These are phyloP conservation scores for Salix suchowensis DNA, from an alignment of 345 rosid species.

Conservation along the genomic window DNA sequence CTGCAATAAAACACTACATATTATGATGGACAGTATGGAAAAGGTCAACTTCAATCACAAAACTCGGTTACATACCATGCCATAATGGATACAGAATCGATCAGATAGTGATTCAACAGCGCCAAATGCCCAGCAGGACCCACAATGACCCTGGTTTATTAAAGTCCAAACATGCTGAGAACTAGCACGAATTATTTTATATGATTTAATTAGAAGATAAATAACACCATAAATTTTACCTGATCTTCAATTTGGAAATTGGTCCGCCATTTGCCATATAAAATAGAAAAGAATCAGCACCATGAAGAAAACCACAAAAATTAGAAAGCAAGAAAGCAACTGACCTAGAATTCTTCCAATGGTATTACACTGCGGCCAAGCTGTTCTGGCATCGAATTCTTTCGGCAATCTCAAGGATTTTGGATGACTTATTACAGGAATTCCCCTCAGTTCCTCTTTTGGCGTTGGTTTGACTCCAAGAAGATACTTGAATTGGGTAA, in stretches of 20 bases:
- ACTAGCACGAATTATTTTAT: not conserved
- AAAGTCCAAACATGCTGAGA: conserved; percentile 19
- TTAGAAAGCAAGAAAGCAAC: conserved; percentile 6
- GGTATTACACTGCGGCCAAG: conserved; percentile 77
- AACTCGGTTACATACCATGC: not conserved
- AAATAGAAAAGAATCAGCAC: conserved; percentile 34
- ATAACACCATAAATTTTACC: conserved; percentile 40
- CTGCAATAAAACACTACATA: conserved; percentile 35
- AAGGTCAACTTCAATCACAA: no score
- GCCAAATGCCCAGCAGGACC: conserved; percentile 99
- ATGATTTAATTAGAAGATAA: conserved; percentile 2
- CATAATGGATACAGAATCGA: not conserved
- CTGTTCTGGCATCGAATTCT: conserved; percentile 74
- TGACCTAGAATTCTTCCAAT: conserved; percentile 82
- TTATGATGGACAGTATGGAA: not conserved
- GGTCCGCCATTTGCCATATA: conserved; percentile 30
- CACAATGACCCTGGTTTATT: conserved; percentile 82
- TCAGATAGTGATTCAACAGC: conserved; percentile 38
- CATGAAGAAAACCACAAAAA: not conserved
- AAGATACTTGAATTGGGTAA: conserved; percentile 71
- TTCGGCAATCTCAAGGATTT: conserved; percentile 61
- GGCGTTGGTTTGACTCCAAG: conserved; percentile 81
- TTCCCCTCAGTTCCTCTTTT: conserved; percentile 42
- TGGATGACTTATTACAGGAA: conserved; percentile 61
- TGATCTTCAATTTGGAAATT: conserved; percentile 54